Evolutionary conservation across 2,329 filamentous ascomycete species (phyloP), one percentile per base, ranked within the genome.

Genomic region (Paracoccidioides lutzii): DNA sequence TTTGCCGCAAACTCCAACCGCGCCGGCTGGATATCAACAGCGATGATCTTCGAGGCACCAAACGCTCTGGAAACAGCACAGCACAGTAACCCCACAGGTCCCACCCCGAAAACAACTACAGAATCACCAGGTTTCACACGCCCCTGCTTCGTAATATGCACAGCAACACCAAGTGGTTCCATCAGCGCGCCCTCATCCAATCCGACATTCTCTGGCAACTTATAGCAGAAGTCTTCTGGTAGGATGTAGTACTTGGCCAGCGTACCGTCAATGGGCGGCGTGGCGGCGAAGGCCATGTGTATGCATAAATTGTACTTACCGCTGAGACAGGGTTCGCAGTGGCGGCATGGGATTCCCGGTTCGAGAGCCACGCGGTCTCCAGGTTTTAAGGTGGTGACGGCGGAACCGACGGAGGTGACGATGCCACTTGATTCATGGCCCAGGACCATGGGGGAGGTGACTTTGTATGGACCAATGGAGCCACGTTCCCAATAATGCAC

Each of bases 171-270:
- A 41, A 95, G 81, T 2, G 90, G 90, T 78, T 97, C 91, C 65
- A 97, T 83, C 59, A 97, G 74, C 1, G 93, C 91, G 56, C 90
- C 93, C 73, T 96, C 89, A 68, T 93, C 86, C 54, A 94, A 75
- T 0, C 80, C 83, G 53, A 97, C 82, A 61, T 76, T 71, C 15
- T 85, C 81, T 1, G 91, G 90, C 5, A 97, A 81, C 75, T 88
- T 89, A 74, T 91, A 95, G 79, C 90, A 95, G 70, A 95, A 95
- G 70, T 96, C 91, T 63, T 86, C 82, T 1, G 91, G 88, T 5
- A 91, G 78, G 12, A 77, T 67, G 77, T 91, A 96, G 77, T 91
- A 94, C 55, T 88, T 87, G 0, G 90, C 85, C 54, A 97, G 75
- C 0, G 91, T 97, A 49, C 91, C 91, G 69, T 96, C 85, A 68